Evolutionary conservation across 805 yeast species (phyloP).

Genomic region (Metschnikowia koreensis): DNA sequence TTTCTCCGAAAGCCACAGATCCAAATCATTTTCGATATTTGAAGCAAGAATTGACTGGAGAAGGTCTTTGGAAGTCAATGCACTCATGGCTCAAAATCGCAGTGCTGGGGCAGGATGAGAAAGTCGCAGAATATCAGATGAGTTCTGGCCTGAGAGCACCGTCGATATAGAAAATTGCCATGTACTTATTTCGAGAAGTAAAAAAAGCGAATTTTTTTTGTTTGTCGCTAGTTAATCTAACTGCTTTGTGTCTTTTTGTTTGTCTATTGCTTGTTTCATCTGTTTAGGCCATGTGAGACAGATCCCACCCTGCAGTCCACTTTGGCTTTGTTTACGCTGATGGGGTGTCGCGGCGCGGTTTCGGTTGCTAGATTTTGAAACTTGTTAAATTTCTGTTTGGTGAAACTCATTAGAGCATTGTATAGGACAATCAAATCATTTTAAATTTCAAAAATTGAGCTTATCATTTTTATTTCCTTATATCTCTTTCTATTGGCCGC

Average conservation of each 20-base stretch:
- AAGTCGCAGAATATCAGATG: background rate
- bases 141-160: background rate
- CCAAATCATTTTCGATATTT: background rate
- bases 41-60: background rate
- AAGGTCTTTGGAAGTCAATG: background rate
- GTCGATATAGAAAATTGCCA: background rate
- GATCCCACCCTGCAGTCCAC: slow-evolving; percentile 1
- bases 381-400: background rate
- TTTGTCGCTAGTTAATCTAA: background rate
- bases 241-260: background rate
- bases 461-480: no score
- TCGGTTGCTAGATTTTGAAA: background rate
- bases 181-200: background rate
- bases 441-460: no score
- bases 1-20: background rate
- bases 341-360: background rate
- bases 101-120: background rate
- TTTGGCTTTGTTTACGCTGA: background rate
- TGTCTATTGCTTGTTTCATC: slow-evolving; percentile 2
- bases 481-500: no score
- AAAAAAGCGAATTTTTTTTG: background rate
- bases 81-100: slow-evolving; percentile 1
- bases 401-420: no score
- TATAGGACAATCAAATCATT: no score
- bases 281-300: slow-evolving; percentile 1